Evolutionary conservation across 2,329 filamentous ascomycete species (phyloP).

Genomic region (Aquanectria penicillioides): DNA sequence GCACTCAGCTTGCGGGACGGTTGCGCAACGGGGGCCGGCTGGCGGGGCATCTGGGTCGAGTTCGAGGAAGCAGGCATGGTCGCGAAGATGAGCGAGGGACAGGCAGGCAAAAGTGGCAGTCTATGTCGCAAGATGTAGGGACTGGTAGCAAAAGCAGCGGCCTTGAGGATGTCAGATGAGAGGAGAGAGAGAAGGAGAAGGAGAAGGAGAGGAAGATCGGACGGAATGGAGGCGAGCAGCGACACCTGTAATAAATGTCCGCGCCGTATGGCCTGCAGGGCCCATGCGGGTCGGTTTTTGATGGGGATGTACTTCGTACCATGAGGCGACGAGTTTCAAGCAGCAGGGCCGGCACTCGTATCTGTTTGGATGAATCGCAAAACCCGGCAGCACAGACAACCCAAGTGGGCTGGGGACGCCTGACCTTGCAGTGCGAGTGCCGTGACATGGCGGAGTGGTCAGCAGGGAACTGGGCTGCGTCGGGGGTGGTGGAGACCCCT

Average conservation of each 20-base stretch:
- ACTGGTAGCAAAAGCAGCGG: not conserved
- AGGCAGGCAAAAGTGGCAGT: not conserved
- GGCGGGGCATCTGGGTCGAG: slow-evolving; percentile 44
- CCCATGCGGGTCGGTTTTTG: not conserved
- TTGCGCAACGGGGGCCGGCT: slow-evolving; percentile 45
- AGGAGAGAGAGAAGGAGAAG: not conserved
- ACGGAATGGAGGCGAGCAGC: slow-evolving; percentile 8
- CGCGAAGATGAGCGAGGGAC: not conserved
- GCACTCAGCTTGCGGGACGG: slow-evolving; percentile 40
- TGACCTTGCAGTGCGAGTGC: slow-evolving; percentile 26
- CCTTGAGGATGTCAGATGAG: not conserved
- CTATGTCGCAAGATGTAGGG: not conserved
- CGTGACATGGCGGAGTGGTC: slow-evolving; percentile 39
- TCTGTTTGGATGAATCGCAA: not conserved
- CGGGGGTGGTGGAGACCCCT: slow-evolving; percentile 19
- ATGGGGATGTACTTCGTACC: too few relatives aligned
- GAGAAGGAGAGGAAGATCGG: slow-evolving; percentile 5
- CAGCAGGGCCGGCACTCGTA: slow-evolving; percentile 3
- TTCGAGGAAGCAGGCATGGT: slow-evolving; percentile 30
- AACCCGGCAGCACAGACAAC: slow-evolving; percentile 9
- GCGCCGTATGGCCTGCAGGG: slow-evolving; percentile 4
- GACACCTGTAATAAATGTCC: slow-evolving; percentile 9
- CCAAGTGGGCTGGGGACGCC: slow-evolving; percentile 26
- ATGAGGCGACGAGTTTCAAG: slow-evolving; percentile 11
- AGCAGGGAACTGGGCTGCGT: slow-evolving; percentile 33